Conservation (phyloP, 2,329 filamentous ascomycete species). For the Aspergillus ruber region DNA sequence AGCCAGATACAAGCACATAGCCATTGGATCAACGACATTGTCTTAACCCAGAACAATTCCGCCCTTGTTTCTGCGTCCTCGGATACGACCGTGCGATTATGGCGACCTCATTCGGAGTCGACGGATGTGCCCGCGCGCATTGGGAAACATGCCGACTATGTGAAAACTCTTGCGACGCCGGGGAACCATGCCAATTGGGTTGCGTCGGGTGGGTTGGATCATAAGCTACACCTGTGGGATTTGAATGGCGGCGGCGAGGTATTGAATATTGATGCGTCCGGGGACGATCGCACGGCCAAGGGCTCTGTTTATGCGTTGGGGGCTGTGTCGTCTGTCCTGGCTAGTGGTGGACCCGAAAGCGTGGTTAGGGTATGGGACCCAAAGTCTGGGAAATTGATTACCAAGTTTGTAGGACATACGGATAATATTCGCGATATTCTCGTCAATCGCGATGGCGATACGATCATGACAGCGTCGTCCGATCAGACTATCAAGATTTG, state of each 20-base stretch:
- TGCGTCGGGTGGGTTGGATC: conserved; percentile 86
- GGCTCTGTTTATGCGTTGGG: conserved; percentile 91
- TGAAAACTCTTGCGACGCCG: conserved; percentile 85
- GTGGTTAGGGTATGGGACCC: conserved; percentile 90
- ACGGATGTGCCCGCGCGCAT: conserved; percentile 67
- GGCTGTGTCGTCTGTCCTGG: conserved; percentile 71
- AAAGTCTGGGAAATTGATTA: conserved; percentile 79
- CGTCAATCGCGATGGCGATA: conserved; percentile 81
- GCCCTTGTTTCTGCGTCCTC: conserved; percentile 85
- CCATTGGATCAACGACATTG: conserved; percentile 93
- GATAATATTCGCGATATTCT: conserved; percentile 90
- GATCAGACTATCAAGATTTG: conserved; percentile 98
- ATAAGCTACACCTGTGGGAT: conserved; percentile 91
- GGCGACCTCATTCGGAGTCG: conserved; percentile 66
- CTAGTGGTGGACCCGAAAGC: conserved; percentile 89
- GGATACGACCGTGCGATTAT: conserved; percentile 88
- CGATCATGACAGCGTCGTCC: conserved; percentile 86
- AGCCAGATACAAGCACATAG: conserved; percentile 75
- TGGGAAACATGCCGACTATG: conserved; percentile 90
- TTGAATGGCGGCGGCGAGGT: conserved; percentile 79
- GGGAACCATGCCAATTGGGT: conserved; percentile 70
- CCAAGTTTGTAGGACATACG: conserved; percentile 93
- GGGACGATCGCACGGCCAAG: conserved; percentile 78
- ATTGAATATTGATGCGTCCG: conserved; percentile 68
- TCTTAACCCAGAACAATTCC: conserved; percentile 68